Base-by-base conservation (phyloP, 164 flowering plant species). In the Euptelea pleiosperma region DNA sequence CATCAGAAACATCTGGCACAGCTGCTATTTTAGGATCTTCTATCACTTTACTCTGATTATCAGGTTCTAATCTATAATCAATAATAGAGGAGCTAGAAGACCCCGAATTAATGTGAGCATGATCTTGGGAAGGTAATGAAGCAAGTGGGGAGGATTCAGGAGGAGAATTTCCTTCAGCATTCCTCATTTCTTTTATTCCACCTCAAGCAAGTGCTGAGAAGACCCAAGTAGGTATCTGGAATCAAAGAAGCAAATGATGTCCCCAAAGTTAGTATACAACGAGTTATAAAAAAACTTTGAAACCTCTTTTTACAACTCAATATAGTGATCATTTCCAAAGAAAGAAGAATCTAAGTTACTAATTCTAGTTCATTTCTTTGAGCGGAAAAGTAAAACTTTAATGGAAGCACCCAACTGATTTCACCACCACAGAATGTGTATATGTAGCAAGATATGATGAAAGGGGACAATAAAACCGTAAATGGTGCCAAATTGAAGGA, bases 111-210 rank as follows among this genome's bases (percentile, higher is more conserved):
- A 40, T 24, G 14, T 67, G 64, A 59, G 55, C 61, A 58, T 52
- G 25, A 43, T 40, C 60, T 45, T 59, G 45, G 49, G 71, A 41
- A 43, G 77, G 35, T 47, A 53, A 43, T 10, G 44, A 46, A 24
- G 45, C 36, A 19, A 31, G 31, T 57, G 30, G 34, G 46, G 76
- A 50, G 33, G 79, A 39, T 60, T 65, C 72, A 28, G 58, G 56
- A 48, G 73, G 69, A 53, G 70, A 52, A 51, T 22, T 52, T 61
- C 35, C 77, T 49, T 63, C 73, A 14, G 45, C 49, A 35, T 7
- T 61, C 65, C 64, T 70, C 28, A 21, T 72, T 56, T 73, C 78
- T 65, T 81, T 84, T 84, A 80, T 80, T 61, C 26, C 34, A 35
- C 37, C 44, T 26, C 33, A 48, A 26, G 6, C 51, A 31, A n/a